Evolutionary conservation across 805 yeast genomes (phyloP), one percentile per base, ranked within the genome.

Genomic region (Sugiyamaella valdiviana): DNA sequence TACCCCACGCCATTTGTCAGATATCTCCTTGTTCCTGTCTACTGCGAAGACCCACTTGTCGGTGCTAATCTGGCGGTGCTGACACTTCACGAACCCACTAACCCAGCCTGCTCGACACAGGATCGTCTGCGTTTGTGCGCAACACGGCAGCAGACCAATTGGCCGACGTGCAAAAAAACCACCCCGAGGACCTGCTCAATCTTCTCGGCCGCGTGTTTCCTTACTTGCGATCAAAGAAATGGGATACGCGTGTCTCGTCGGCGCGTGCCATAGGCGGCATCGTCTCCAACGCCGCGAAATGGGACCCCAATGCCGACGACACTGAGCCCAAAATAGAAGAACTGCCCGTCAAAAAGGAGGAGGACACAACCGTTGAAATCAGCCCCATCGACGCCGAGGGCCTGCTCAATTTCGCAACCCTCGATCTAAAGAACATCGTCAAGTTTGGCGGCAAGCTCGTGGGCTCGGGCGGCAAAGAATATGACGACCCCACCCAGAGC

Each of bases 101-200:
- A n/a, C 40, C 14, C 42, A 51, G 55, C 26, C 61, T 72, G 56
- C 71, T 93, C 55, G 99, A 95, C 67, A 87, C 97, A 1, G 99
- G 99, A 9, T 87, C 96, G 10, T 88, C 97, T 4, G 86, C 86
- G 36, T 85, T 88, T 63, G 93, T 93, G 39, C 77, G 98, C 56
- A 88, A 87, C 61, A 87, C 96, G 7, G 99, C 99, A 1, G 98
- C 98, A 1, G 96, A 91, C 61, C 99, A 93, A 68, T 73, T 93
- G 56, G 87, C 96, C 4, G 98, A 91, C 57, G 74, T 95, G 36
- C 97, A 96, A 22, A 85, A 85, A 64, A 84, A 85, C 39, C 98
- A 93, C 61, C 96, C 98, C 0, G 98, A 91, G 61, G 98, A 93
- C 59, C 79, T 86, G 17, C 73, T 88, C 46, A 83, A 83, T 50